phyloP scores from a whole-genome alignment of 345 rosid genomes.

The Moricandia moricandioides region DNA sequence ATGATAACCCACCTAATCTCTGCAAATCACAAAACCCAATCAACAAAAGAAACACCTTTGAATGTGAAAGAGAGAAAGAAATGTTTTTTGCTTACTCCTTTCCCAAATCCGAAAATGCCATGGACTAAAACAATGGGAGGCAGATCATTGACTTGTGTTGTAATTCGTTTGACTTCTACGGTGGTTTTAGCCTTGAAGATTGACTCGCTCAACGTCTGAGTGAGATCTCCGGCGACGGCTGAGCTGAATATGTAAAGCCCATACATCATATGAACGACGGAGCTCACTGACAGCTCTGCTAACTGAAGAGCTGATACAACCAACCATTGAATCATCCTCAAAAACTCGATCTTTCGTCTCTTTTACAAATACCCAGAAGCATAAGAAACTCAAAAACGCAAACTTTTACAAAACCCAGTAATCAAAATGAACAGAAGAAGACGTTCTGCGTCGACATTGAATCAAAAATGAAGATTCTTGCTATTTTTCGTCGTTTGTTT shows the following conservation, averaged over 20 bases:
- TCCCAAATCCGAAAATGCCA: constrained; percentile 98
- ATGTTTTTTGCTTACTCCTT: constrained; percentile 56
- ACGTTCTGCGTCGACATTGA: constrained; percentile 13
- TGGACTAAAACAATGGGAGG: constrained; percentile 94
- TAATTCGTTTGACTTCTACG: constrained; percentile 40
- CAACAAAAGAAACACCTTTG: background rate
- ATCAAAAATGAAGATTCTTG: constrained; percentile 7
- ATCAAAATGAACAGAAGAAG: too few species aligned
- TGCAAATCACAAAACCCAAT: constrained; percentile 37
- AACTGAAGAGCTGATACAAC: constrained; percentile 60
- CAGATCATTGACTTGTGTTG: constrained; percentile 38
- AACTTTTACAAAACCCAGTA: background rate
- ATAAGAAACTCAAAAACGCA: background rate
- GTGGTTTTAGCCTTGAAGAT: constrained; percentile 51
- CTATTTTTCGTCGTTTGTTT: constrained; percentile 6
- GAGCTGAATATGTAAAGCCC: constrained; percentile 85
- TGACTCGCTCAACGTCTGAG: constrained; percentile 49
- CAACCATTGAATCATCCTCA: constrained; percentile 66
- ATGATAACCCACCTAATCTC: constrained; percentile 90
- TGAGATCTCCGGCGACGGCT: constrained; percentile 87
- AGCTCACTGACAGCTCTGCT: constrained; percentile 76
- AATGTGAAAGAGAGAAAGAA: background rate
- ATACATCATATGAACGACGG: constrained; percentile 66
- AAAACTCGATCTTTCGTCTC: background rate
- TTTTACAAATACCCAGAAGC: background rate